phyloP scores from a whole-genome alignment of 495 filamentous ascomycete genomes.

The Daldinia childiae region DNA sequence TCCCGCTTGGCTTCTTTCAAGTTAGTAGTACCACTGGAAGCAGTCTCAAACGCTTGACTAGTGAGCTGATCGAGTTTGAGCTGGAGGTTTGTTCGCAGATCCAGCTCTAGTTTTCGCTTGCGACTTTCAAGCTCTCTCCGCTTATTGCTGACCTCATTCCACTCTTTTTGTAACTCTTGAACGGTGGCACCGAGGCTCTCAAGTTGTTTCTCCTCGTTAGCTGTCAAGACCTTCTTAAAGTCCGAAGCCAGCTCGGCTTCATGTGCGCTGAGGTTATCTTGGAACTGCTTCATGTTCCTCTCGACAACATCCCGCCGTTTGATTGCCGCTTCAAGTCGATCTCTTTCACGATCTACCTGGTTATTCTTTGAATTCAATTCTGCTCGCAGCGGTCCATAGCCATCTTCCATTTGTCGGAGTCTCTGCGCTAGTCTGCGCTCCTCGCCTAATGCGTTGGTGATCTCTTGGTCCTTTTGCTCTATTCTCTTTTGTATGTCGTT shows the following conservation, averaged over 20 bases:
- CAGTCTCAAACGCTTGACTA: conserved; percentile 76
- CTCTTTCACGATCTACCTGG: conserved; percentile 76
- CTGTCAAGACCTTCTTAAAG: conserved; percentile 90
- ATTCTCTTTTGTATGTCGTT: conserved; percentile 63
- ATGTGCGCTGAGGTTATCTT: conserved; percentile 75
- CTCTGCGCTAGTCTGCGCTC: conserved; percentile 85
- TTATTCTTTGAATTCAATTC: conserved; percentile 76
- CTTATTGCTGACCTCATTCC: conserved; percentile 74
- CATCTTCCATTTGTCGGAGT: conserved; percentile 78
- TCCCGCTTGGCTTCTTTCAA: conserved; percentile 84
- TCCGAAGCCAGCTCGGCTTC: conserved; percentile 81
- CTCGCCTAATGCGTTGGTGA: conserved; percentile 82
- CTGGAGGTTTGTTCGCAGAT: conserved; percentile 84
- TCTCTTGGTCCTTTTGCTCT: conserved; percentile 82
- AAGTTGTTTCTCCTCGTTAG: conserved; percentile 81
- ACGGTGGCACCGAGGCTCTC: conserved; percentile 73
- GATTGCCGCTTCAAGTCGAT: conserved; percentile 76
- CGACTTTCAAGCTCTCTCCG: conserved; percentile 81
- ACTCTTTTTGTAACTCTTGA: conserved; percentile 76
- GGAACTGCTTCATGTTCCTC: conserved; percentile 75
- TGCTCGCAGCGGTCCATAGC: conserved; percentile 79
- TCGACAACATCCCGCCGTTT: conserved; percentile 77
- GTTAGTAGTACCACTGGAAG: conserved; percentile 66
- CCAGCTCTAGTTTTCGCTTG: conserved; percentile 81
- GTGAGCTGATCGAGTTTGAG: conserved; percentile 88